A percentile compares a stretch with the other conserved stretches of the same genome.
Conservation (phyloP, 2,329 filamentous ascomycete genomes). For the Beauveria rudraprayagi region DNA sequence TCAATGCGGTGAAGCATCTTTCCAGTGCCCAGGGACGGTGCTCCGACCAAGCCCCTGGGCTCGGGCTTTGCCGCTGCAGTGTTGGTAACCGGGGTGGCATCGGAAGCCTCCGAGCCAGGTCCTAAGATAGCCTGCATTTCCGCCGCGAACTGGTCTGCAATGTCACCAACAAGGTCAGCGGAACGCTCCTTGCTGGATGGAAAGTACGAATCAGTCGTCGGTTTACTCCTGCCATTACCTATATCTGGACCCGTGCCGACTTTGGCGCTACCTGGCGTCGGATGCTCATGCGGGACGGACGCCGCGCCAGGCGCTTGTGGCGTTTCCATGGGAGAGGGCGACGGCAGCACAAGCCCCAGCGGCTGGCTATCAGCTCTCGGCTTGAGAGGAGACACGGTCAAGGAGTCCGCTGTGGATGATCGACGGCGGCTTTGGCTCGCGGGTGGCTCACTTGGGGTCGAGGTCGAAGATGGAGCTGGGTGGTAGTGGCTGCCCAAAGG, state of each 20-base stretch:
- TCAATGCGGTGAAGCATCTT: slow-evolving; percentile 19
- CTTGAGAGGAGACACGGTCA: neutral
- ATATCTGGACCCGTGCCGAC: neutral
- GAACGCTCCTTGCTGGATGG: neutral
- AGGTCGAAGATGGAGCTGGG: neutral
- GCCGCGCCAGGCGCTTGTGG: neutral
- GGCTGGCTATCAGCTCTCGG: neutral
- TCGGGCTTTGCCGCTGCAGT: neutral
- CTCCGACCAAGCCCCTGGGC: neutral
- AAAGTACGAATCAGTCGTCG: neutral
- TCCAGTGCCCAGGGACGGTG: neutral
- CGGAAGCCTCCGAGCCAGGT: neutral
- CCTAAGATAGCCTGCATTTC: neutral
- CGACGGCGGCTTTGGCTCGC: neutral
- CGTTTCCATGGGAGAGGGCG: neutral
- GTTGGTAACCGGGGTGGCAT: neutral
- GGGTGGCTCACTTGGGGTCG: neutral
- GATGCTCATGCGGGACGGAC: neutral
- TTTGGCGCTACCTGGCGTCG: neutral
- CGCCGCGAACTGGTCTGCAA: neutral
- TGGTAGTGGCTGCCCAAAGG: neutral
- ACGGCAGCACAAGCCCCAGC: neutral
- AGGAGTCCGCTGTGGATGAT: neutral
- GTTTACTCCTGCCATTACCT: neutral
- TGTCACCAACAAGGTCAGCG: neutral